Evolutionary conservation across 2,329 filamentous ascomycete species (phyloP).

Genomic region (Myotisia sp.): DNA sequence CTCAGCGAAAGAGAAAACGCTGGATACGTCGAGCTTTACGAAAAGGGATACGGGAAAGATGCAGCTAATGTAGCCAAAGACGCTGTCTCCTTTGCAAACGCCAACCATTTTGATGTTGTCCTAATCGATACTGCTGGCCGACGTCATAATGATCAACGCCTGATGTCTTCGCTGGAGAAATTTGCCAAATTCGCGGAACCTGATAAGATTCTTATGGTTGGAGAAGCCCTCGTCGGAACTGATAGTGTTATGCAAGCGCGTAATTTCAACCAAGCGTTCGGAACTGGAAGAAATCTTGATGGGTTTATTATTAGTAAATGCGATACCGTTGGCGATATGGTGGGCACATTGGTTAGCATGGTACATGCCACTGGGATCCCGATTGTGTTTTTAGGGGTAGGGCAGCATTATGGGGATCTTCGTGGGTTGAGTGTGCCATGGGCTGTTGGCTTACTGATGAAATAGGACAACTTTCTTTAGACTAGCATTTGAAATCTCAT

Average conservation of each 20-base stretch:
- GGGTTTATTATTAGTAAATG: constrained; percentile 98
- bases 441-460: constrained; percentile 49
- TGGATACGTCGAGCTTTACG: constrained; percentile 76
- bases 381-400: constrained; percentile 74
- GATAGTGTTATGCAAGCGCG: constrained; percentile 90
- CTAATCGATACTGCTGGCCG: constrained; percentile 93
- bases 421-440: constrained; percentile 50
- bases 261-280: constrained; percentile 92
- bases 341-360: constrained; percentile 87
- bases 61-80: constrained; percentile 91
- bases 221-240: constrained; percentile 81
- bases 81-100: constrained; percentile 65
- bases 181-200: constrained; percentile 93
- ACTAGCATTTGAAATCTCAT: no score
- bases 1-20: constrained; percentile 67
- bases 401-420: constrained; percentile 53
- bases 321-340: constrained; percentile 99
- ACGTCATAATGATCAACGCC: constrained; percentile 82
- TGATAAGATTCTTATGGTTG: constrained; percentile 98
- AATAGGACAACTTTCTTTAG: no score
- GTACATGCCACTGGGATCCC: constrained; percentile 95
- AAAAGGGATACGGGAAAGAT: constrained; percentile 96
- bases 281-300: constrained; percentile 63
- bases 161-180: constrained; percentile 95
- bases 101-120: constrained; percentile 75